These are phyloP conservation scores for Coprinellus aureogranulatus DNA, from an alignment of 768 basidiomycete genomes.

Conservation along the genomic window DNA sequence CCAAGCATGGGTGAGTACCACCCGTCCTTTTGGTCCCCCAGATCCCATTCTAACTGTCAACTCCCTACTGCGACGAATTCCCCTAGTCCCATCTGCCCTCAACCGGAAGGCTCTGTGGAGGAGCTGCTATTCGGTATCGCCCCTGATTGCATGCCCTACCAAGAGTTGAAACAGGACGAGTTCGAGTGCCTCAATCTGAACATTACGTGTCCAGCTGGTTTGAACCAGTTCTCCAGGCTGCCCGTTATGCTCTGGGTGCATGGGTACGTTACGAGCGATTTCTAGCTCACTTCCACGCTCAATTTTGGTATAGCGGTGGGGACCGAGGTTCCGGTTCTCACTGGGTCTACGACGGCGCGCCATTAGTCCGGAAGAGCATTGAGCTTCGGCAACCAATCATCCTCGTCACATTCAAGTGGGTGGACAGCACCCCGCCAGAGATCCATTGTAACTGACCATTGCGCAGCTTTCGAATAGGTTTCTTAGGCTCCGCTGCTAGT, in stretches of 20 bases:
- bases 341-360: slow-evolving; percentile 76
- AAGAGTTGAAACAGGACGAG: slow-evolving; percentile 62
- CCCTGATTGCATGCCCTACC: slow-evolving; percentile 50
- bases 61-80: neutral
- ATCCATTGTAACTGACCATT: neutral
- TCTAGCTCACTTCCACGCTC: slow-evolving; percentile 4
- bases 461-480: slow-evolving; percentile 68
- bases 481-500: slow-evolving; percentile 75
- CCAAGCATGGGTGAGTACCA: slow-evolving; percentile 58
- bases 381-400: slow-evolving; percentile 62
- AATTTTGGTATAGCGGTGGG: slow-evolving; percentile 50
- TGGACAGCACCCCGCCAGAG: slow-evolving; percentile 26
- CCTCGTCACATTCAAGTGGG: slow-evolving; percentile 74
- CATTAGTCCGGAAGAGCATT: slow-evolving; percentile 68
- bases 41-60: neutral
- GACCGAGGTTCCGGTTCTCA: slow-evolving; percentile 71
- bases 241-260: slow-evolving; percentile 89
- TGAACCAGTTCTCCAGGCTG: slow-evolving; percentile 48
- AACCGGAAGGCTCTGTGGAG: slow-evolving; percentile 48
- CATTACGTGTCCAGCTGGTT: slow-evolving; percentile 69
- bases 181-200: slow-evolving; percentile 80
- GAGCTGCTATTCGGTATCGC: slow-evolving; percentile 62
- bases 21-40: neutral
- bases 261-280: slow-evolving; percentile 49
- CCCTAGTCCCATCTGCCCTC: slow-evolving; percentile 73